Percentiles rank a stretch among this genome's conserved stretches.
phyloP scores from a whole-genome alignment of 257 asterid genomes.

The Prunella vulgaris region DNA sequence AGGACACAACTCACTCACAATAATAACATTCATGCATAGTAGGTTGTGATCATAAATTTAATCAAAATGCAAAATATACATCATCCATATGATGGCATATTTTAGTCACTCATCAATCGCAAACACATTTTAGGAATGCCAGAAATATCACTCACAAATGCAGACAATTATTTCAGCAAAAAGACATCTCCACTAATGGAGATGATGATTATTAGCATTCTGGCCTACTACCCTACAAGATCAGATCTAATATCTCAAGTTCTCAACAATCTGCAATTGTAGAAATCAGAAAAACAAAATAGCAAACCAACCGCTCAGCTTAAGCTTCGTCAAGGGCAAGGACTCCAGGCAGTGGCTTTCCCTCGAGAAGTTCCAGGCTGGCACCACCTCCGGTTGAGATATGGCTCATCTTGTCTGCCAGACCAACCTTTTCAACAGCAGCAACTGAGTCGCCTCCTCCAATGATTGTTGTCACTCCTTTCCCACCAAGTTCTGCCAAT shows the following conservation, averaged over 20 bases:
- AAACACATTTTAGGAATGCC: not conserved
- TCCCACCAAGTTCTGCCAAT: constrained; percentile 83
- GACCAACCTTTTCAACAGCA: constrained; percentile 93
- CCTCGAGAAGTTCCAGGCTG: constrained; percentile 91
- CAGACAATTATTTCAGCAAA: constrained; percentile 18
- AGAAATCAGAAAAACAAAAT: constrained; percentile 9
- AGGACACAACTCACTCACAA: too few relatives aligned
- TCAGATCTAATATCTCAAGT: constrained; percentile 16
- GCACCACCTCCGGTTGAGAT: constrained; percentile 96
- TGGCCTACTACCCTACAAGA: constrained; percentile 21
- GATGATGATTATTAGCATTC: constrained; percentile 33
- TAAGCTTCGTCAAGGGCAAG: constrained; percentile 73
- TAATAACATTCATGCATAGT: too few relatives aligned
- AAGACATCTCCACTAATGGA: constrained; percentile 14
- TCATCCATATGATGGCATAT: too few relatives aligned
- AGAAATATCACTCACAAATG: not conserved
- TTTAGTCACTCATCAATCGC: not conserved
- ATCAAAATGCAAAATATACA: not conserved
- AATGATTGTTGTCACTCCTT: constrained; percentile 84
- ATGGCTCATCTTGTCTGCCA: constrained; percentile 93
- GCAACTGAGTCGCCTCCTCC: constrained; percentile 97
- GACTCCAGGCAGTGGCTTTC: constrained; percentile 80
- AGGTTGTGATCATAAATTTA: too few relatives aligned
- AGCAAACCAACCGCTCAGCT: not conserved
- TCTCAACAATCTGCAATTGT: constrained; percentile 9